Evolutionary conservation across 2,329 filamentous ascomycete species (phyloP), one percentile per base, ranked within the genome.

Genomic region (Teratosphaeria viscida): DNA sequence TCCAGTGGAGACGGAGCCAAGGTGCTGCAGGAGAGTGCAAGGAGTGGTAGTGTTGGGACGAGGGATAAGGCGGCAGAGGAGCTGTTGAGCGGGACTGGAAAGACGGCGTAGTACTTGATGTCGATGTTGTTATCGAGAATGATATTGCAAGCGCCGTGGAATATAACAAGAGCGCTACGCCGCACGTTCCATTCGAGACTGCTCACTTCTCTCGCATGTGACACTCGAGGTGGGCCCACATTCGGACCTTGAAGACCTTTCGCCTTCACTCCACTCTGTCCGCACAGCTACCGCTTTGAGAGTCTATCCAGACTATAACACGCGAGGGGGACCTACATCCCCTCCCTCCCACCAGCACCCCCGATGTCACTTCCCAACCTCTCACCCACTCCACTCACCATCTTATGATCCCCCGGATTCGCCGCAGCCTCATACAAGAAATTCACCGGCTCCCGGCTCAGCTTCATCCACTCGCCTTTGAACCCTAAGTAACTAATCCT

Each of bases 371-470:
- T 71, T 1, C 71, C 71, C 55, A 72, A n/a, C 23, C 66, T 62
- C 55, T 68, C 65, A 2, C 66, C 68, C 5, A 73, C 67, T 0
- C 77, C 77, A 26, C 70, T 70, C 55, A 75, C 73, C 60, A 74
- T 63, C 75, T 82, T 83, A 76, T 99, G 94, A 76, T 99, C 94
- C 54, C 78, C 83, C 12, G 92, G 94, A 73, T 96, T 96, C 39
- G 94, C 88, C 29, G 92, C 92, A 19, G 91, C 88, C 81, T 99
- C 94, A 74, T 97, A 99, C 62, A 96, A 69, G 67, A 97, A 92
- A 66, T 88, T 90, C 6, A 88, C 79, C 0, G 94, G 91, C 71
- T 92, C 90, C 59, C 87, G 81, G 54, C 87, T 94, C 69, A 95
- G 75, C 72, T 86, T 85, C 83, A 94, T 94, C 81, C 90, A 97